Evolutionary conservation across 2,329 filamentous ascomycete species (phyloP).

Genomic region (Alternaria gansuensis): DNA sequence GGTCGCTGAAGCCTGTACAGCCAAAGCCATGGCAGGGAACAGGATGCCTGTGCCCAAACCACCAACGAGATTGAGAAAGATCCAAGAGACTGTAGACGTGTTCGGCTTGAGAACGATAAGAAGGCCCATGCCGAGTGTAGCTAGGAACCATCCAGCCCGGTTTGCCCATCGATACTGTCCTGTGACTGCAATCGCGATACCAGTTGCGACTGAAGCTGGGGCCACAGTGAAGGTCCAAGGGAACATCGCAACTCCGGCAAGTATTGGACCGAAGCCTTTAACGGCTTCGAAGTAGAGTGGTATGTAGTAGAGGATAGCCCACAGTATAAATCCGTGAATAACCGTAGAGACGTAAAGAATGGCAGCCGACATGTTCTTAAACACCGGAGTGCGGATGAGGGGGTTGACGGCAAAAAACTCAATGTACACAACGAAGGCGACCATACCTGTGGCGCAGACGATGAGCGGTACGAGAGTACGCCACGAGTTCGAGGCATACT

Average conservation of each 20-base stretch:
- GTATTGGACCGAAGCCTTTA: constrained; percentile 51
- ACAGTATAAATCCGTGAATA: constrained; percentile 65
- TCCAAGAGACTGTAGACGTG: constrained; percentile 64
- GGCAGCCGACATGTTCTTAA: constrained; percentile 60
- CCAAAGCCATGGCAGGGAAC: constrained; percentile 70
- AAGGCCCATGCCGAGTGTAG: constrained; percentile 66
- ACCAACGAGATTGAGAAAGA: constrained; percentile 68
- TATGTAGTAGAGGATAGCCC: constrained; percentile 55
- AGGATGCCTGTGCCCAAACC: constrained; percentile 71
- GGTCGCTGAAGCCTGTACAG: constrained; percentile 68
- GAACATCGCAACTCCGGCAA: constrained; percentile 53
- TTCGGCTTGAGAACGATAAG: constrained; percentile 61
- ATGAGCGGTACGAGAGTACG: constrained; percentile 69
- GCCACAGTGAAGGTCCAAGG: constrained; percentile 66
- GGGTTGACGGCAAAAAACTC: constrained; percentile 61
- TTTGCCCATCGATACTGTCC: constrained; percentile 69
- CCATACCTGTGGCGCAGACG: constrained; percentile 62
- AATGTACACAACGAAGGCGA: constrained; percentile 65
- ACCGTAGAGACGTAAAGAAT: constrained; percentile 63
- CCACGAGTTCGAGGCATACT: constrained; percentile 71
- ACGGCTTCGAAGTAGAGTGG: constrained; percentile 56
- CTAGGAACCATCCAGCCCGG: constrained; percentile 69
- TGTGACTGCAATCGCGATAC: constrained; percentile 63
- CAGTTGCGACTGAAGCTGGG: constrained; percentile 65
- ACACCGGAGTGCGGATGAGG: constrained; percentile 57